Percentiles rank a stretch among this genome's conserved stretches.
phyloP scores from a whole-genome alignment of 106 monocot genomes.

The Triglochin maritima region DNA sequence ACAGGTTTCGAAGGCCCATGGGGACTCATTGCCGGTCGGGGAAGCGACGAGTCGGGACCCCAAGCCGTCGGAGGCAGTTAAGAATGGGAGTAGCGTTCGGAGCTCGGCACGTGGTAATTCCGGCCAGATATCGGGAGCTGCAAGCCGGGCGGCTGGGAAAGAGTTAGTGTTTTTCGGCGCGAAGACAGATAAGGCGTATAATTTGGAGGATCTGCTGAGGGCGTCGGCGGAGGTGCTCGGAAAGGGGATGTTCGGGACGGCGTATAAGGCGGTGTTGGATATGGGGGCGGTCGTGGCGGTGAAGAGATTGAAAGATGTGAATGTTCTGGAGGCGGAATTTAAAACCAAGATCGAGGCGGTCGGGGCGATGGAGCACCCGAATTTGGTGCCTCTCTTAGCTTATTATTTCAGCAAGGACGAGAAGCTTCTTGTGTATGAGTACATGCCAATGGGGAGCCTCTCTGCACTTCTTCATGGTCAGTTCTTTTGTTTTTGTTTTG shows the following conservation, averaged over 20 bases:
- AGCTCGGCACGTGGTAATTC: too few relatives aligned
- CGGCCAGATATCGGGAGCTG: too few relatives aligned
- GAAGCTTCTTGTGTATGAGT: constrained; percentile 84
- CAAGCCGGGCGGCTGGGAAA: constrained; percentile 8
- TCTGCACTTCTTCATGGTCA: constrained; percentile 74
- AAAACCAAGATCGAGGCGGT: constrained; percentile 42
- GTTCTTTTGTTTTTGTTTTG: not conserved
- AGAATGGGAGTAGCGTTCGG: too few relatives aligned
- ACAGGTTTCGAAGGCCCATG: not conserved
- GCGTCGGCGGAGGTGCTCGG: constrained; percentile 81
- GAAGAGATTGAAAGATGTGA: constrained; percentile 74
- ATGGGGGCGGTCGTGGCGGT: constrained; percentile 54
- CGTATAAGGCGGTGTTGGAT: constrained; percentile 78
- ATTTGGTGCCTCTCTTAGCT: constrained; percentile 47
- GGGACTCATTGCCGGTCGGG: not conserved
- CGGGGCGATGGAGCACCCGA: constrained; percentile 48
- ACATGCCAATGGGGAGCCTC: constrained; percentile 72
- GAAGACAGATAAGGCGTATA: constrained; percentile 14
- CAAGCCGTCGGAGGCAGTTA: not conserved
- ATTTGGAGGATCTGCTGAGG: constrained; percentile 42
- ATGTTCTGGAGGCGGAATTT: constrained; percentile 49
- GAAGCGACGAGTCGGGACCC: not conserved
- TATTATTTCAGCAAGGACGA: constrained; percentile 75
- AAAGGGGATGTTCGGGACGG: constrained; percentile 77
- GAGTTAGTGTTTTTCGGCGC: constrained; percentile 45